Evolutionary conservation across 768 basidiomycete genomes (phyloP).

Genomic region (Amanita rimosa): DNA sequence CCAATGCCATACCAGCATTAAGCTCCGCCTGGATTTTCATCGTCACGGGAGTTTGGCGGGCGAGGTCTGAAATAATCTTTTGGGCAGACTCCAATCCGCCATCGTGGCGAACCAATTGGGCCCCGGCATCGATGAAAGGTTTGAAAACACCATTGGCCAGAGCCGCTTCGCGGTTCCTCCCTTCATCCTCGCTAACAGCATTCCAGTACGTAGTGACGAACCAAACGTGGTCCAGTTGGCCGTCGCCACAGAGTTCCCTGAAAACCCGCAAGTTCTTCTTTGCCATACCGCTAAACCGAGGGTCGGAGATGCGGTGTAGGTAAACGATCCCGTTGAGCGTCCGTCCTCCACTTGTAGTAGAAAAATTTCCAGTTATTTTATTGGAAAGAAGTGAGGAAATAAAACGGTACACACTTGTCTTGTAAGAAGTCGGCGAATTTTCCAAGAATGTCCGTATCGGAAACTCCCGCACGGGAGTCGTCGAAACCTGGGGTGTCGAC

Average conservation of each 20-base stretch:
- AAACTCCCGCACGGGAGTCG: slow-evolving; percentile 17
- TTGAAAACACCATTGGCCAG: slow-evolving; percentile 16
- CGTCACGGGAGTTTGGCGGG: slow-evolving; percentile 4
- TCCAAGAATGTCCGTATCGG: slow-evolving; percentile 23
- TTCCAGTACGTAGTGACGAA: no score
- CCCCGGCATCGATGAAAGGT: slow-evolving; percentile 28
- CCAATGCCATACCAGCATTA: slow-evolving; percentile 14
- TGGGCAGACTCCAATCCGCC: slow-evolving; percentile 20
- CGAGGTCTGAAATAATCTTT: slow-evolving; percentile 20
- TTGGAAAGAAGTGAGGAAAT: no score
- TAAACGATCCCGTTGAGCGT: slow-evolving; percentile 30
- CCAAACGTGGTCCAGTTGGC: no score
- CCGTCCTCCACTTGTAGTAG: slow-evolving; percentile 6
- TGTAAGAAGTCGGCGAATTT: slow-evolving; percentile 17
- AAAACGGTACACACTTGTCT: slow-evolving; percentile 9
- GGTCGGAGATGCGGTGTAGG: slow-evolving; percentile 29
- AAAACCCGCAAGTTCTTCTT: slow-evolving; percentile 35
- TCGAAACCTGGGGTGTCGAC: slow-evolving; percentile 38
- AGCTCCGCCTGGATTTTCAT: slow-evolving; percentile 13
- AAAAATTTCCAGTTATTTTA: no score
- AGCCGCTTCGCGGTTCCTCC: no score
- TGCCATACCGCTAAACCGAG: slow-evolving; percentile 26
- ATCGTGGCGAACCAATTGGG: slow-evolving; percentile 25
- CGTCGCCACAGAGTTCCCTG: slow-evolving; percentile 33
- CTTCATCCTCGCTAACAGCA: no score